Evolutionary conservation across 441 rosid species (phyloP), one percentile per base, ranked within the genome.

Genomic region (Pelargonium fulgidum): DNA sequence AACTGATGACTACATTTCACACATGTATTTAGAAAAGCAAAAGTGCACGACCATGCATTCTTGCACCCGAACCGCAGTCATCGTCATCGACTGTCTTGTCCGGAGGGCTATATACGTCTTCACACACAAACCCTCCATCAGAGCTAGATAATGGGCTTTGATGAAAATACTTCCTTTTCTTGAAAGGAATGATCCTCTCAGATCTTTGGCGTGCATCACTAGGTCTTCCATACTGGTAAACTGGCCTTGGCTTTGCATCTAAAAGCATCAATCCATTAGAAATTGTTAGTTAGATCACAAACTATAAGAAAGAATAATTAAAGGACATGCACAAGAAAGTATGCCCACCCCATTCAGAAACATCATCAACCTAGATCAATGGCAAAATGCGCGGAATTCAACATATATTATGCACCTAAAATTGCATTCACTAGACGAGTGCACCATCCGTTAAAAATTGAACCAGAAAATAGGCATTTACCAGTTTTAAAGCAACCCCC

Each of bases 81-180:
- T 77, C 74, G 14, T 29, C 67, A 42, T 73, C 73, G 65, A 67
- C 66, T 63, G 63, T 62, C 66, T 69, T 68, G 41, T 72, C 64
- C 17, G 78, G 72, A 69, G 78, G 67, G 72, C 24, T 69, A 72
- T 29, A 67, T 47, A 42, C 26, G 56, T 67, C 72, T 56, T 80
- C 83, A 56, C 72, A 63, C 68, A 75, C 76, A 69, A 80, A 77
- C 47, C 81, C 81, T 71, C 74, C 80, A 78, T 76, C 85, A 66
- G 76, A 70, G n/a, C 70, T 72, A 65, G 78, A 72, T 36, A 71
- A 58, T 61, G 71, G 68, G 56, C 75, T 78, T 67, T 54, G 70
- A 54, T 79, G 75, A 71, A 80, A 73, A 56, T 82, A 75, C 78
- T 83, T 86, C 77, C 84, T 82, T 77, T 77, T 83, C 77, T 83